phyloP scores from a whole-genome alignment of 345 rosid genomes.

The Ailanthus altissimus region DNA sequence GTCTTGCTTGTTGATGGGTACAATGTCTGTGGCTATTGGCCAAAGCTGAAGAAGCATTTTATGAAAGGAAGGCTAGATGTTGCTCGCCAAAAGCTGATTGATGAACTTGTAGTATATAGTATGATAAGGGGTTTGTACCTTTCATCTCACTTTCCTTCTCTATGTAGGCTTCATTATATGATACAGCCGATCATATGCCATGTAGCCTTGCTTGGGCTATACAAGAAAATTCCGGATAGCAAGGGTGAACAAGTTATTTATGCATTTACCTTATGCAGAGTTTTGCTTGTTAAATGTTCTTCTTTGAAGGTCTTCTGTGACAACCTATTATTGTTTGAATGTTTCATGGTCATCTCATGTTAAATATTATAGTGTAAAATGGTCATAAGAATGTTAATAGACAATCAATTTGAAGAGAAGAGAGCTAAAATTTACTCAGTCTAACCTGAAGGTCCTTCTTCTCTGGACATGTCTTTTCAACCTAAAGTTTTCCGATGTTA shows the following conservation, averaged over 20 bases:
- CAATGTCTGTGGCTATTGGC: constrained; percentile 95
- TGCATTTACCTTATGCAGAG: no score
- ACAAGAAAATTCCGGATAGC: no score
- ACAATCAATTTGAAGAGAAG: not conserved
- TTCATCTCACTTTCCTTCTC: not conserved
- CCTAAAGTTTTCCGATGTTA: not conserved
- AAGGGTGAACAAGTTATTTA: no score
- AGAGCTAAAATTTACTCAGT: not conserved
- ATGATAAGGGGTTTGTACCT: constrained; percentile 60
- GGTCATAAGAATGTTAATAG: not conserved
- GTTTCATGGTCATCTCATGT: not conserved
- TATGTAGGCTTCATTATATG: no score
- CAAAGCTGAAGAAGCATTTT: constrained; percentile 88
- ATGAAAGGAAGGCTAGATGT: constrained; percentile 74
- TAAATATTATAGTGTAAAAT: not conserved
- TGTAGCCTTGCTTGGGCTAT: no score
- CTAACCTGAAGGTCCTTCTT: no score
- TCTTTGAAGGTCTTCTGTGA: not conserved
- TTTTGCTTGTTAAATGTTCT: not conserved
- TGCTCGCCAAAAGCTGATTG: constrained; percentile 81
- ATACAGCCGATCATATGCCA: no score
- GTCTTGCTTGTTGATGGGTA: constrained; percentile 97
- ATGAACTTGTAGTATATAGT: constrained; percentile 78
- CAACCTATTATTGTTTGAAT: not conserved
- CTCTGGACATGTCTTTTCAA: not conserved